These are phyloP conservation scores for Calonectria pseudoreteaudii DNA, from an alignment of 2,329 filamentous ascomycete species.

Conservation along the genomic window DNA sequence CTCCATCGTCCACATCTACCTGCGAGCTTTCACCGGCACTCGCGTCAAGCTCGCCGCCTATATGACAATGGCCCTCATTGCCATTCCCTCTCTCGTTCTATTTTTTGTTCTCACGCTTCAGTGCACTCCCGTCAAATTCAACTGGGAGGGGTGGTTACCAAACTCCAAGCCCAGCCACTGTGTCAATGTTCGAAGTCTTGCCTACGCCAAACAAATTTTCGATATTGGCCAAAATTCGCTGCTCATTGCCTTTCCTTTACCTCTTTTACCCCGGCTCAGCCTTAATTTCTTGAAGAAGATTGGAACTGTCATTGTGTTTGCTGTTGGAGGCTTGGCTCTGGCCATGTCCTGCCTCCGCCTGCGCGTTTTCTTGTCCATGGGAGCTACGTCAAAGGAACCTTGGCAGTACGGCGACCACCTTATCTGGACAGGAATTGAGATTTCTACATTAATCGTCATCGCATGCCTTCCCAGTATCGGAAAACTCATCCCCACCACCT, in stretches of 20 bases:
- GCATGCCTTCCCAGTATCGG: slow-evolving; percentile 55
- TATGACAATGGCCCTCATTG: slow-evolving; percentile 48
- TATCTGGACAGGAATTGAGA: slow-evolving; percentile 58
- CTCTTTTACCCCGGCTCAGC: slow-evolving; percentile 52
- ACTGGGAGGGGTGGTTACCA: slow-evolving; percentile 43
- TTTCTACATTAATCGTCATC: slow-evolving; percentile 55
- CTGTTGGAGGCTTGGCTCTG: slow-evolving; percentile 55
- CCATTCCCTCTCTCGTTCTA: slow-evolving; percentile 50
- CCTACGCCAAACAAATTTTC: slow-evolving; percentile 56
- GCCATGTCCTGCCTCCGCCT: slow-evolving; percentile 51
- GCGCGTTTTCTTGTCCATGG: slow-evolving; percentile 48
- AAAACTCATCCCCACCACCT: slow-evolving; percentile 16
- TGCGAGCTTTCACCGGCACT: slow-evolving; percentile 50
- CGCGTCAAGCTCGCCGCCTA: slow-evolving; percentile 49
- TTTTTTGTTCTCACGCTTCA: slow-evolving; percentile 55
- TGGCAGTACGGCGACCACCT: slow-evolving; percentile 56
- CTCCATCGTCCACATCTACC: slow-evolving; percentile 53
- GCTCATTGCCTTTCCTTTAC: slow-evolving; percentile 57
- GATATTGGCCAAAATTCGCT: slow-evolving; percentile 60
- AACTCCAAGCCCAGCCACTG: slow-evolving; percentile 27
- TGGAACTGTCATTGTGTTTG: slow-evolving; percentile 57
- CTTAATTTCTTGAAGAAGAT: slow-evolving; percentile 57
- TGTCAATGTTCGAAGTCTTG: slow-evolving; percentile 44
- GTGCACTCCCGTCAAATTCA: slow-evolving; percentile 53
- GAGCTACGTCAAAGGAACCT: slow-evolving; percentile 51